Conservation (phyloP, 73 alveolate species). For the Paramecium tetraurelia region DNA sequence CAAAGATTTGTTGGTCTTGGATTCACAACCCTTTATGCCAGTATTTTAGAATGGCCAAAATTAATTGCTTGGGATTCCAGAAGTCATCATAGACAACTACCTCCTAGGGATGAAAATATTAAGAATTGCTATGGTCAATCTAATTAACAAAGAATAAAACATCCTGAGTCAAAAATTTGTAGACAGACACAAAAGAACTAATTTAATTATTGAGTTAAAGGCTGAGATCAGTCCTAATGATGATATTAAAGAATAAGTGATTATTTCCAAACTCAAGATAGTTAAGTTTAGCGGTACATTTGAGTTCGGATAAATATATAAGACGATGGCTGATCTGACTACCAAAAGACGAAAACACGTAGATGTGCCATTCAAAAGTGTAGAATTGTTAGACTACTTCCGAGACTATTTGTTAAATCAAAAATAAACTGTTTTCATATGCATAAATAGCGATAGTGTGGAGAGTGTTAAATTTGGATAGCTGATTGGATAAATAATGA, state of each 20-base stretch:
- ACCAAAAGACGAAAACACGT: constrained; percentile 24
- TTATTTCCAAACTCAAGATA: not conserved
- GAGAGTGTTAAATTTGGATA: not conserved
- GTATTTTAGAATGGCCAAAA: not conserved
- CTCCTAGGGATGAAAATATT: constrained; percentile 8
- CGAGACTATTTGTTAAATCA: not conserved
- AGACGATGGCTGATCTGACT: constrained; percentile 22
- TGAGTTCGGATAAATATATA: not conserved
- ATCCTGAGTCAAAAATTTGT: constrained; percentile 21
- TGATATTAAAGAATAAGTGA: constrained; percentile 39
- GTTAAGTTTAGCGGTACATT: constrained; percentile 21
- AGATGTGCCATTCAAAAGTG: constrained; percentile 2
- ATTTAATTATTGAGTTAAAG: not conserved
- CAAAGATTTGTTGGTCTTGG: not conserved
- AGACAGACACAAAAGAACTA: constrained; percentile 2
- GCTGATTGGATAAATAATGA: not conserved
- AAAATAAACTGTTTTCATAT: not conserved
- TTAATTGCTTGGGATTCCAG: constrained; percentile 17
- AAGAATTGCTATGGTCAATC: not conserved
- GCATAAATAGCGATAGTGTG: not conserved
- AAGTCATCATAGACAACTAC: constrained; percentile 8
- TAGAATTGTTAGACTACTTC: constrained; percentile 20
- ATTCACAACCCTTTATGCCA: not conserved
- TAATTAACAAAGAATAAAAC: not conserved
- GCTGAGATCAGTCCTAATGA: constrained; percentile 38